Evolutionary conservation across 2,329 filamentous ascomycete species (phyloP).

Genomic region (Hypoxylon sp.): DNA sequence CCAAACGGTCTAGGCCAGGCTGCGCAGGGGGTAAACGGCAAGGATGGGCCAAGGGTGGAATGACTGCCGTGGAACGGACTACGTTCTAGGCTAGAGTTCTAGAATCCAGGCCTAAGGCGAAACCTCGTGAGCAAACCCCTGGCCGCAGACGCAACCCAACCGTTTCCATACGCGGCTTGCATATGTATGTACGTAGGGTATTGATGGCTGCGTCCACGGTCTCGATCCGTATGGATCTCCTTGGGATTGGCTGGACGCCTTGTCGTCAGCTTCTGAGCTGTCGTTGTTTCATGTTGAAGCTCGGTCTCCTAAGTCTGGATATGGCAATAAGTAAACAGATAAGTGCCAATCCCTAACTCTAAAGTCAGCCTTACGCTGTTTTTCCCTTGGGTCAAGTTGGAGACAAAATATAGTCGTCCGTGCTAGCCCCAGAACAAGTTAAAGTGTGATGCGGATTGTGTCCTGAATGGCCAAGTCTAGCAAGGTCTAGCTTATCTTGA

Average conservation of each 20-base stretch:
- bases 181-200: constrained; percentile 30
- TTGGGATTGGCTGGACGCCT: constrained; percentile 24
- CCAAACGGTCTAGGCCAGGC: constrained; percentile 44
- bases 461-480: neutral
- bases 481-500: neutral
- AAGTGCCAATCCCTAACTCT: neutral
- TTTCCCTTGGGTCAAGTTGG: constrained; percentile 2
- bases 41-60: constrained; percentile 39
- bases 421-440: neutral
- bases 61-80: constrained; percentile 46
- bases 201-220: constrained; percentile 12
- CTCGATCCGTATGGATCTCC: constrained; percentile 21
- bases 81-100: constrained; percentile 44
- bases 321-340: constrained; percentile 6
- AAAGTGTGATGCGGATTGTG: neutral
- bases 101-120: constrained; percentile 34
- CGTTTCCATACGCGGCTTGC: constrained; percentile 36
- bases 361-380: constrained; percentile 14
- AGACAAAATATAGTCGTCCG: neutral
- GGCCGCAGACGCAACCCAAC: constrained; percentile 34
- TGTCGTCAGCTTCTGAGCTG: constrained; percentile 8
- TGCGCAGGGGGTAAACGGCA: constrained; percentile 41
- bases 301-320: constrained; percentile 3
- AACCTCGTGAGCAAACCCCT: constrained; percentile 31
- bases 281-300: constrained; percentile 17